Conservation (phyloP, 345 rosid genomes). For the Ceriops tagal region DNA sequence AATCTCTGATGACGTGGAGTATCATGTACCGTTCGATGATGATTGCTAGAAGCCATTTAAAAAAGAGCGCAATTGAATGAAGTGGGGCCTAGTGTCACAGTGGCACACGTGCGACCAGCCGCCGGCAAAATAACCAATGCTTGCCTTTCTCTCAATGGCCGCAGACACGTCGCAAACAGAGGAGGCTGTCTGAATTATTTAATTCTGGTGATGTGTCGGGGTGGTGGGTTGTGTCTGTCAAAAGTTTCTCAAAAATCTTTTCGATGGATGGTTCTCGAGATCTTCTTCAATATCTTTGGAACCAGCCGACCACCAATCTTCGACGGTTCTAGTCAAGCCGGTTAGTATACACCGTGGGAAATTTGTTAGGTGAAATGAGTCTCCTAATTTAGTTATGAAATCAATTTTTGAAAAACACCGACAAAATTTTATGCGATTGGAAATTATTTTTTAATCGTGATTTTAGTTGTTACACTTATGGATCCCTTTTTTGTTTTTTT, state of each 20-base stretch:
- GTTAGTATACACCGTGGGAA: too few relatives aligned
- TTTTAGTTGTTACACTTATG: too few relatives aligned
- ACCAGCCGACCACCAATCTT: neutral
- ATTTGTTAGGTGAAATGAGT: too few relatives aligned
- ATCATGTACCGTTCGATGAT: neutral
- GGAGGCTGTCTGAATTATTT: neutral
- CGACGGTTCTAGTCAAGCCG: too few relatives aligned
- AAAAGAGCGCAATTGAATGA: too few relatives aligned
- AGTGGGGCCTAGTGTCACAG: neutral
- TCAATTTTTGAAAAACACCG: too few relatives aligned
- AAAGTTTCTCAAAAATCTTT: neutral
- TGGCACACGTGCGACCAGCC: conserved; percentile 20
- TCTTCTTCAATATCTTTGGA: conserved; percentile 2
- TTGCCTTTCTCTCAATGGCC: too few relatives aligned
- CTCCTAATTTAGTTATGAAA: too few relatives aligned
- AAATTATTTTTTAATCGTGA: too few relatives aligned
- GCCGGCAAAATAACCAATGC: conserved; percentile 18
- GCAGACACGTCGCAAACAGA: neutral
- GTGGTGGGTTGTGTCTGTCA: neutral
- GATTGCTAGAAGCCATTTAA: neutral
- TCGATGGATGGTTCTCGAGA: neutral
- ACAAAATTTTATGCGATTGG: too few relatives aligned
- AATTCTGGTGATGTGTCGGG: too few relatives aligned
- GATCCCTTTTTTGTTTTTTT: too few relatives aligned
- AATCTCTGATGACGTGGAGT: neutral